Evolutionary conservation across 495 filamentous ascomycete species (phyloP), one percentile per base, ranked within the genome.

Genomic region (Podospora pseudocomata): DNA sequence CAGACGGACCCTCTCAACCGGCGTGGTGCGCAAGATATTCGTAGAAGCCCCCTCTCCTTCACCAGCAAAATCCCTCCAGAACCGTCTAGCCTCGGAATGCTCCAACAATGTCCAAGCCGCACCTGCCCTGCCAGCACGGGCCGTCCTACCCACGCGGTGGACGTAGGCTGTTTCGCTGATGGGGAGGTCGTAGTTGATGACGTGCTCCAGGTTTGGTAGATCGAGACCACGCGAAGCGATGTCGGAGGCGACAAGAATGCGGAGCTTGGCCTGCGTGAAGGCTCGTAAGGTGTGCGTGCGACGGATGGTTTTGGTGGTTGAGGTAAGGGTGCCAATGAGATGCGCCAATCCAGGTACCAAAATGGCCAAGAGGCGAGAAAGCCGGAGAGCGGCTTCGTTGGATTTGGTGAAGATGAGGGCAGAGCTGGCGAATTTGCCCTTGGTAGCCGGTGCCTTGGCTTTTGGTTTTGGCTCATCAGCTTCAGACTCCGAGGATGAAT

Each of bases 151-250:
- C 13, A 97, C 92, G 23, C 95, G 90, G 78, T 99, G 95, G 15
- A 98, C 90, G 71, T 98, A 99, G 19, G 88, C 90, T 4, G 88
- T 90, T 27, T 92, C 79, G 68, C 87, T 91, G 9, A 86, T 85
- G 0, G 95, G 96, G 44, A 98, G 82, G 75, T 98, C 95, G 81
- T 99, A 99, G 77, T 97, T 97, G 72, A 98, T 81, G 13, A 98
- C 92, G 70, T 96, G 90, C 27, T 87, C 87, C 27, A 98, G 83
- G 27, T 87, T 85, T 1, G 84, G 85, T 1, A 97, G 81, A 75
- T 99, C 95, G n/a, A 99, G 87, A 73, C 95, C 95, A 59, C 96
- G 91, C 1, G 94, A 90, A 1, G 94, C 93, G 27, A 94, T 89
- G 74, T 99, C 95, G 0, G 95, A 95, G 9, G 94, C 92, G 53